Evolutionary conservation across 2,329 filamentous ascomycete species (phyloP).

Genomic region (Coniochaeta prunicola): DNA sequence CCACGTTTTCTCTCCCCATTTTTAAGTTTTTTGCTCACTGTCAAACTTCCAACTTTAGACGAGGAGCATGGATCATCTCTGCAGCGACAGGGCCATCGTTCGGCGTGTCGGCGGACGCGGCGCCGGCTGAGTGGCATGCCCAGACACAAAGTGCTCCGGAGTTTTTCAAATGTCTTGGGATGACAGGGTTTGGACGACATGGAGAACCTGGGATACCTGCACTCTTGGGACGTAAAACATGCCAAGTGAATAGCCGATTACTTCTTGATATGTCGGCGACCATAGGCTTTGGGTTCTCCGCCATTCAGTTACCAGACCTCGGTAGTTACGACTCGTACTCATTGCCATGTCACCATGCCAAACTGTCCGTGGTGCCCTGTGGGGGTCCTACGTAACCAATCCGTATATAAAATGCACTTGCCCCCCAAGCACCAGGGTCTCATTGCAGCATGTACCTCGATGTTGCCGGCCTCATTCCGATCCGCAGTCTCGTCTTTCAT

Average conservation of each 20-base stretch:
- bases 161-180: no score
- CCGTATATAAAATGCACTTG: background rate
- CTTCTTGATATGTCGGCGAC: background rate
- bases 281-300: background rate
- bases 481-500: background rate
- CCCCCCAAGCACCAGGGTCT: background rate
- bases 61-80: background rate
- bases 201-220: background rate
- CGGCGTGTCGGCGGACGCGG: background rate
- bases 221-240: background rate
- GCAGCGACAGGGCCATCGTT: background rate
- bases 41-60: background rate
- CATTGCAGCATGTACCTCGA: background rate
- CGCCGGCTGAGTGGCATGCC: background rate
- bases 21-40: background rate
- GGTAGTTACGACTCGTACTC: background rate
- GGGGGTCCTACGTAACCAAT: background rate
- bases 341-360: background rate
- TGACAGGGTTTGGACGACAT: background rate
- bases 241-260: no score
- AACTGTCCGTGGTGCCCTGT: background rate
- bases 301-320: background rate
- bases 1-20: background rate
- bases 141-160: background rate
- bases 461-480: background rate